A percentile compares a stretch with the other conserved stretches of the same genome.
Evolutionary conservation across 345 rosid genomes (phyloP).

Genomic region (Sisymbrium irio): DNA sequence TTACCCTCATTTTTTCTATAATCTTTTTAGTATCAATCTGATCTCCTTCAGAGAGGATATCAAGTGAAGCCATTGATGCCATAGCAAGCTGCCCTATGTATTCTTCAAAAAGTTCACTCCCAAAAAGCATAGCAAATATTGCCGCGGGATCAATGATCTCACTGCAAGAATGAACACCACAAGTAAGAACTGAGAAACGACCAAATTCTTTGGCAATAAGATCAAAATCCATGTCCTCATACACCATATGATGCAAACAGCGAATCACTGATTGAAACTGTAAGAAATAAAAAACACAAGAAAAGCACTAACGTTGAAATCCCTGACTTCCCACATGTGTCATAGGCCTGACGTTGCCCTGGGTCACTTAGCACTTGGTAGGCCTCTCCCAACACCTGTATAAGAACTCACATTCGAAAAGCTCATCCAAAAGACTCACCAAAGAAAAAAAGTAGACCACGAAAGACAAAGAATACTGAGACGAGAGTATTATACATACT

Average conservation of each 20-base stretch:
- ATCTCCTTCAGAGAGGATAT: constrained; percentile 42
- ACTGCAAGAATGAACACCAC: constrained; percentile 41
- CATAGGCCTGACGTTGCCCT: constrained; percentile 88
- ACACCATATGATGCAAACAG: constrained; percentile 3
- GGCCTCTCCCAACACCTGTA: constrained; percentile 91
- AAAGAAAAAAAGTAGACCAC: neutral
- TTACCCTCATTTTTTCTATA: constrained; percentile 74
- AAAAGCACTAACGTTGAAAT: constrained; percentile 78
- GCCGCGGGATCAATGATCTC: constrained; percentile 90
- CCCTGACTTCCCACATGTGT: constrained; percentile 88
- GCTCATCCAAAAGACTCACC: constrained; percentile 14
- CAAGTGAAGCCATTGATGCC: constrained; percentile 84
- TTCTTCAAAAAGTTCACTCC: constrained; percentile 93
- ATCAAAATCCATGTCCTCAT: constrained; percentile 14
- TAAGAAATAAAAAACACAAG: constrained; percentile 13
- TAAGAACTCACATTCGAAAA: neutral
- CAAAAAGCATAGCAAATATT: constrained; percentile 87
- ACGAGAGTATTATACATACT: neutral
- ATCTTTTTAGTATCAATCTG: constrained; percentile 56
- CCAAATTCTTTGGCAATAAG: neutral
- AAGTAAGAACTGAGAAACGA: neutral
- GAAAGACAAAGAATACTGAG: neutral
- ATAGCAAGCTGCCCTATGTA: constrained; percentile 89
- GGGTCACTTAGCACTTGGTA: constrained; percentile 97
- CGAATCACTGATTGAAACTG: neutral